Percentiles rank a stretch among this genome's conserved stretches.
phyloP scores from a whole-genome alignment of 164 flowering plant genomes.

The Liriodendron chinense region DNA sequence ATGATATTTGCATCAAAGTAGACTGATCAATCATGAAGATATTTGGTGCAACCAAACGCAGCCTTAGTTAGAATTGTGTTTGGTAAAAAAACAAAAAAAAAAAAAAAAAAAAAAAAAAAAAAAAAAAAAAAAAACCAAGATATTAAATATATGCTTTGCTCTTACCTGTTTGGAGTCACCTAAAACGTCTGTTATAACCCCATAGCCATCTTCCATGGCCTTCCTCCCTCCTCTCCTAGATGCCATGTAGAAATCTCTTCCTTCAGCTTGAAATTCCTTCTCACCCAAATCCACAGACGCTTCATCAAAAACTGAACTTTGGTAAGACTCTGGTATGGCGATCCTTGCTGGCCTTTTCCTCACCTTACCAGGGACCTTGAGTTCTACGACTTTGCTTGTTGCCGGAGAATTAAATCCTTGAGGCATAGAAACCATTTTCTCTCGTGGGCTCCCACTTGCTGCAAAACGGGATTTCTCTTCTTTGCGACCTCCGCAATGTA shows the following conservation, averaged over 20 bases:
- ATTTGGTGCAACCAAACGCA: no score
- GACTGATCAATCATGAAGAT: no score
- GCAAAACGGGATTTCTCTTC: neutral
- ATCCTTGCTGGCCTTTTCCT: slow-evolving; percentile 37
- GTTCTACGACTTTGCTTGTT: neutral
- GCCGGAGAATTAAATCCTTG: slow-evolving; percentile 2
- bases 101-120: no score
- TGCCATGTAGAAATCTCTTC: slow-evolving; percentile 30
- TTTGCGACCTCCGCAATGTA: neutral
- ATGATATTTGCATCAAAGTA: no score
- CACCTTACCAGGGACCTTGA: neutral
- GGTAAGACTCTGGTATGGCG: slow-evolving; percentile 19
- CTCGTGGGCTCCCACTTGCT: neutral
- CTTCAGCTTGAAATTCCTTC: slow-evolving; percentile 27
- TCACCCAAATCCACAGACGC: slow-evolving; percentile 3
- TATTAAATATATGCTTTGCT: neutral
- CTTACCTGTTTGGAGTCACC: slow-evolving; percentile 44
- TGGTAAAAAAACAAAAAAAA: no score
- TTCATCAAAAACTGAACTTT: slow-evolving; percentile 8
- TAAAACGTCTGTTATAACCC: slow-evolving; percentile 24
- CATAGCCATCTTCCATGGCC: slow-evolving; percentile 42
- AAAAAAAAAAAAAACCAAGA: neutral
- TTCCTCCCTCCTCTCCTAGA: slow-evolving; percentile 44
- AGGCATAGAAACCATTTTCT: neutral
- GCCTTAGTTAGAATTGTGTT: no score